These are phyloP conservation scores for Radiomyces spectabilis DNA, from an alignment of 192 early-diverging fungal species.

Conservation along the genomic window DNA sequence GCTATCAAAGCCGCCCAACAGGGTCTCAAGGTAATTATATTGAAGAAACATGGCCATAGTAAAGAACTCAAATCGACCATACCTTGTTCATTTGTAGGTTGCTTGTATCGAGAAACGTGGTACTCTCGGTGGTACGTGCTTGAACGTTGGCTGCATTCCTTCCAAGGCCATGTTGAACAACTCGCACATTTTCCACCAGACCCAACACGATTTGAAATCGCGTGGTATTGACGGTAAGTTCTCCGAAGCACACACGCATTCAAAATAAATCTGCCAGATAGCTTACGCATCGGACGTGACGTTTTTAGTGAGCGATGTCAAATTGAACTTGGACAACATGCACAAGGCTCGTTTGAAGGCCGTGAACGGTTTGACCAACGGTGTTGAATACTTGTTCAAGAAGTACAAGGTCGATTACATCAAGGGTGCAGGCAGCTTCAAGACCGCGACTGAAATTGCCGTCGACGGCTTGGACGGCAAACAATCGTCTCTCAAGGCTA, in stretches of 20 bases:
- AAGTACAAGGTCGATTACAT: conserved; percentile 97
- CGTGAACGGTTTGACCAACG: conserved; percentile 81
- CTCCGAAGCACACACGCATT: too few species aligned
- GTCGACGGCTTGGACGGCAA: conserved; percentile 77
- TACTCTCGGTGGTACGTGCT: conserved; percentile 92
- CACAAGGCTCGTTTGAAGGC: conserved; percentile 89
- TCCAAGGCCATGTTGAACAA: conserved; percentile 99
- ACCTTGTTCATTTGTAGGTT: conserved; percentile 47
- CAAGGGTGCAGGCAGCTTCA: conserved; percentile 86
- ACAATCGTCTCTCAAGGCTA: conserved; percentile 68
- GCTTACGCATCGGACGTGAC: too few species aligned
- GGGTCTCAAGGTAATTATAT: conserved; percentile 77
- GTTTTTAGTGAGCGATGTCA: conserved; percentile 70
- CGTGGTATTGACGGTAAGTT: conserved; percentile 96
- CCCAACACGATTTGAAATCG: conserved; percentile 83
- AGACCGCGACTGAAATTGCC: conserved; percentile 68
- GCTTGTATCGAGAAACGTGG: conserved; percentile 97
- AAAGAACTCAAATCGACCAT: too few species aligned
- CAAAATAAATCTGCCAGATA: too few species aligned
- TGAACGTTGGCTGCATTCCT: conserved; percentile 99
- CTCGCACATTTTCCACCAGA: conserved; percentile 93
- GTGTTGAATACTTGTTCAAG: conserved; percentile 92
- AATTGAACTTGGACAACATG: conserved; percentile 81
- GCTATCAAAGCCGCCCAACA: conserved; percentile 98
- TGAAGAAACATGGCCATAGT: too few species aligned